These are phyloP conservation scores for Cordyceps fumosorosea DNA, from an alignment of 2,329 filamentous ascomycete genomes.

Conservation along the genomic window DNA sequence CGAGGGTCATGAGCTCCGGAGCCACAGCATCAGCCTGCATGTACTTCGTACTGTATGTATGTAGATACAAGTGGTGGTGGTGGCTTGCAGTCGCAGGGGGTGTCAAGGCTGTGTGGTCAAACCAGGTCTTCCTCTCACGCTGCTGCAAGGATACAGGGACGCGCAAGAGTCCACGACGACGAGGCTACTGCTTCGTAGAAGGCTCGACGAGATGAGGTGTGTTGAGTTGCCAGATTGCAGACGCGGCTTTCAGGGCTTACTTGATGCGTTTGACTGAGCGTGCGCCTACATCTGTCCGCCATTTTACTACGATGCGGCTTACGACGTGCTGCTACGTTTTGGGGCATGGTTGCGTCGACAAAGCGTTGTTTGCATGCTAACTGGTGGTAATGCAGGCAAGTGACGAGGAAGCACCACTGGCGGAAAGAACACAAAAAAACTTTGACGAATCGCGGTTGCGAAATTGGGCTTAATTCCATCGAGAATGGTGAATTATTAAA, in stretches of 20 bases:
- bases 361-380: background rate
- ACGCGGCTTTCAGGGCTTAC: background rate
- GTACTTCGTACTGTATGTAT: too few relatives aligned
- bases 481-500: background rate
- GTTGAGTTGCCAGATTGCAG: background rate
- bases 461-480: background rate
- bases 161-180: conserved; percentile 2
- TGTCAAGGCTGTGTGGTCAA: background rate
- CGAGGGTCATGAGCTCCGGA: background rate
- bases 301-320: background rate
- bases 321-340: background rate
- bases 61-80: too few relatives aligned
- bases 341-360: conserved; percentile 3
- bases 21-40: too few relatives aligned
- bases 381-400: too few relatives aligned
- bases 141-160: background rate
- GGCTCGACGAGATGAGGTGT: background rate
- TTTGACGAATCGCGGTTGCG: background rate
- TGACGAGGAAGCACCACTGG: too few relatives aligned
- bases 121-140: background rate
- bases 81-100: background rate
- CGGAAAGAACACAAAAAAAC: background rate
- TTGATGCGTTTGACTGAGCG: background rate
- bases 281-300: too few relatives aligned
- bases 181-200: background rate